Evolutionary conservation across 164 flowering plant species (phyloP).

Genomic region (Aristolochia contorta): DNA sequence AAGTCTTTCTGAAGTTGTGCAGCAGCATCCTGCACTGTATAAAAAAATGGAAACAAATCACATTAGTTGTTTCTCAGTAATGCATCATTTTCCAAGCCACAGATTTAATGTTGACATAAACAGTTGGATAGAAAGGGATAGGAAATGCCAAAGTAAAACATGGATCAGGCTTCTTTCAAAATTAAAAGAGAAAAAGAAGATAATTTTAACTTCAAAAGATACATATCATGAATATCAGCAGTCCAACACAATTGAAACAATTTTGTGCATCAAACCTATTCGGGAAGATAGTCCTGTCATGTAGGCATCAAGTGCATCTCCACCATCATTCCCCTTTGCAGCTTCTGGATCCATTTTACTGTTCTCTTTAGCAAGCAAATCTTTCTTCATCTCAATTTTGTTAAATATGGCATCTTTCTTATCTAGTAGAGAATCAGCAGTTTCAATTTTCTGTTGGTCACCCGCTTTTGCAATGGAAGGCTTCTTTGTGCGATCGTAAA

Average conservation of each 20-base stretch:
- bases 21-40: conserved; percentile 53
- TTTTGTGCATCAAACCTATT: conserved; percentile 37
- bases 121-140: no score
- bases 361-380: conserved; percentile 43
- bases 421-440: conserved; percentile 89
- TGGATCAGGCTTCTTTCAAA: no score
- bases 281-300: conserved; percentile 89
- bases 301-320: conserved; percentile 89
- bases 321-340: conserved; percentile 30
- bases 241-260: neutral
- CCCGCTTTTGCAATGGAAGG: conserved; percentile 28
- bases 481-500: conserved; percentile 87
- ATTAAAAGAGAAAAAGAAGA: neutral
- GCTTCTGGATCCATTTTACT: conserved; percentile 28
- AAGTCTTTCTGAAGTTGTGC: conserved; percentile 47
- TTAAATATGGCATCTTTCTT: conserved; percentile 66
- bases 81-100: no score
- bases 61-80: no score
- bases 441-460: conserved; percentile 59
- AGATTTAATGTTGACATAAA: neutral
- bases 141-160: no score
- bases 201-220: neutral
- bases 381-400: conserved; percentile 55
- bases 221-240: neutral
- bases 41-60: neutral